These are phyloP conservation scores for Aspergillus wentii DNA, from an alignment of 495 filamentous ascomycete genomes.

Conservation along the genomic window DNA sequence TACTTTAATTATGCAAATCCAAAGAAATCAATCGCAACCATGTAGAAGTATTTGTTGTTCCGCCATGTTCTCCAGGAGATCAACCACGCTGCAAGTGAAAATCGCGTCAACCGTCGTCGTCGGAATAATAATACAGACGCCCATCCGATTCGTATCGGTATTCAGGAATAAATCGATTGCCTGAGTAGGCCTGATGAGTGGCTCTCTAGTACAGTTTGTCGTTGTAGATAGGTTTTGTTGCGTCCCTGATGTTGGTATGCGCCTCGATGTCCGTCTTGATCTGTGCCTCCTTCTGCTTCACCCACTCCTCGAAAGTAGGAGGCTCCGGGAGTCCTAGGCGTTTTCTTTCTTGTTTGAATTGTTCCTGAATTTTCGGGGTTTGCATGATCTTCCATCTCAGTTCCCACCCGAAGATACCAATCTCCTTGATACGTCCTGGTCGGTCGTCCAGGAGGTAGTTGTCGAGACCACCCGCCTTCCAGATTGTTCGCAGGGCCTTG, in stretches of 20 bases:
- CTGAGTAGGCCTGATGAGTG: too few relatives aligned
- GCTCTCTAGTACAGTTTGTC: constrained; percentile 20
- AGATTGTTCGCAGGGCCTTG: constrained; percentile 75
- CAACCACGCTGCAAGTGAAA: constrained; percentile 3
- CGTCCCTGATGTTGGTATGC: constrained; percentile 31
- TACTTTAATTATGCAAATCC: background rate
- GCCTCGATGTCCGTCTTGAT: constrained; percentile 26
- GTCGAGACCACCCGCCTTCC: constrained; percentile 84
- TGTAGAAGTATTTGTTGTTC: background rate
- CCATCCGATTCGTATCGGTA: constrained; percentile 10
- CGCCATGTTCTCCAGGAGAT: background rate
- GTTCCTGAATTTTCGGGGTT: constrained; percentile 53
- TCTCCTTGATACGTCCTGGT: constrained; percentile 67
- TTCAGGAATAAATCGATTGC: constrained; percentile 4
- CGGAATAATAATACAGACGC: constrained; percentile 26
- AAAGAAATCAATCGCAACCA: background rate
- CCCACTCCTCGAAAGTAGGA: constrained; percentile 34
- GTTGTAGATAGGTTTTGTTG: constrained; percentile 32
- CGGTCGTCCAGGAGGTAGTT: constrained; percentile 79
- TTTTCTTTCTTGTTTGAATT: constrained; percentile 53
- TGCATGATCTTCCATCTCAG: constrained; percentile 84
- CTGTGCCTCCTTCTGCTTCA: constrained; percentile 34
- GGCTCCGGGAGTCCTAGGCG: constrained; percentile 42
- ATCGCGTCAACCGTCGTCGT: constrained; percentile 15
- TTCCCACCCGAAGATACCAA: constrained; percentile 84